Conservation (phyloP, 192 early-diverging fungal species). For the Coemansia sp. region DNA sequence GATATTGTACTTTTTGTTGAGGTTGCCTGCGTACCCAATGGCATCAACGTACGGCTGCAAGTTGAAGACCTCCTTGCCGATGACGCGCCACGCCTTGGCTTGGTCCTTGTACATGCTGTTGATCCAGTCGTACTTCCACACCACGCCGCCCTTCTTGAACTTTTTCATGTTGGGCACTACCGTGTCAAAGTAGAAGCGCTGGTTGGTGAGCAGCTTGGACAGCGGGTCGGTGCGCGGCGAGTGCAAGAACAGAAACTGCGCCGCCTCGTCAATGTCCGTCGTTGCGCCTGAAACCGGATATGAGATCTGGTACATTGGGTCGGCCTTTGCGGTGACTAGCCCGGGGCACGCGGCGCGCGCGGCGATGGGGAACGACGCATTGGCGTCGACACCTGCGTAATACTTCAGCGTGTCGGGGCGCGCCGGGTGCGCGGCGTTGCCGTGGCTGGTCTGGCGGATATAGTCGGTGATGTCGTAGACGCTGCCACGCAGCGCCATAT, state of each 20-base stretch:
- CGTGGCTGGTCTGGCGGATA: conserved; percentile 47
- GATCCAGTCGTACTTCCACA: conserved; percentile 60
- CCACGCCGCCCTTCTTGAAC: conserved; percentile 65
- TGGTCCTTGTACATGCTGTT: conserved; percentile 54
- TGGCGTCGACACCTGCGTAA: conserved; percentile 53
- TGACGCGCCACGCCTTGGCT: conserved; percentile 57
- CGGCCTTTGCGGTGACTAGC: conserved; percentile 20
- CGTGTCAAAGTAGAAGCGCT: conserved; percentile 21
- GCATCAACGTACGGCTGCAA: conserved; percentile 61
- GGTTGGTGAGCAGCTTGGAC: conserved; percentile 29
- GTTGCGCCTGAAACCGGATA: conserved; percentile 19
- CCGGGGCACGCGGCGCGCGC: conserved; percentile 60
- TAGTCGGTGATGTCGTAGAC: conserved; percentile 73
- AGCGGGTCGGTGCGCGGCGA: conserved; percentile 8
- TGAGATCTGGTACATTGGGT: conserved; percentile 25
- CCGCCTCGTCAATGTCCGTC: conserved; percentile 4
- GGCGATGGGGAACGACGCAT: conserved; percentile 65
- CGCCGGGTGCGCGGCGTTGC: conserved; percentile 23
- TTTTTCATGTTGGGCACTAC: conserved; percentile 32
- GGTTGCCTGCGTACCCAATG: conserved; percentile 19
- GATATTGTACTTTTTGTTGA: conserved; percentile 57
- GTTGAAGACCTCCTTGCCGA: conserved; percentile 70
- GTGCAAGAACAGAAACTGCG: conserved; percentile 28
- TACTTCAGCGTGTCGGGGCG: conserved; percentile 25
- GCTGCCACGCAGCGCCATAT: conserved; percentile 70